Evolutionary conservation across 2,329 filamentous ascomycete genomes (phyloP).

Genomic region (Colletotrichum viniferum): DNA sequence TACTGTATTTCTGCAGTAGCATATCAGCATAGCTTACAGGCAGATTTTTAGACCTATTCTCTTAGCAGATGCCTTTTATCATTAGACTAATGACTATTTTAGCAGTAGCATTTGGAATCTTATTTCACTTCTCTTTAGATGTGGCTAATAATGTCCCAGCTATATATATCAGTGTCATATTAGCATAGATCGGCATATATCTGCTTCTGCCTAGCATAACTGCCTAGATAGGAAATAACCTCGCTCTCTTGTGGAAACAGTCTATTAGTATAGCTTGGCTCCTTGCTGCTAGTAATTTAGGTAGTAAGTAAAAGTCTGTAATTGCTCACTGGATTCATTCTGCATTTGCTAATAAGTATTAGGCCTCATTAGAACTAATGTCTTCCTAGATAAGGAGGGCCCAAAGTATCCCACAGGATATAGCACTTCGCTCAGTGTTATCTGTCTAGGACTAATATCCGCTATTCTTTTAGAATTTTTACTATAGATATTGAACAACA

Average conservation of each 20-base stretch:
- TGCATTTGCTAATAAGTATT: neutral
- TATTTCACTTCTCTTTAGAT: conserved; percentile 36
- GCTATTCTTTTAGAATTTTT: conserved; percentile 25
- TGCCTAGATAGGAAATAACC: conserved; percentile 28
- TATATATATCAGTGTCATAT: conserved; percentile 12
- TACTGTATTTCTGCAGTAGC: conserved; percentile 38
- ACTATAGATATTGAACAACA: conserved; percentile 27
- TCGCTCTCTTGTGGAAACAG: conserved; percentile 26
- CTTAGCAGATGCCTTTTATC: conserved; percentile 44
- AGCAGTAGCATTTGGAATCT: conserved; percentile 33
- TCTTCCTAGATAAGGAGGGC: conserved; percentile 38
- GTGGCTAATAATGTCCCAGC: conserved; percentile 38
- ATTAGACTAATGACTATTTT: conserved; percentile 32
- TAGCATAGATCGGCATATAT: conserved; percentile 29
- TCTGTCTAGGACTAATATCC: conserved; percentile 2
- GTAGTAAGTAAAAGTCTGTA: neutral
- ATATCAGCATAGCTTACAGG: conserved; percentile 31
- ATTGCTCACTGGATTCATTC: neutral
- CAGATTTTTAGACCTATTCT: conserved; percentile 35
- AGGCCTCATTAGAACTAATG: conserved; percentile 42
- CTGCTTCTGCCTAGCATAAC: conserved; percentile 32
- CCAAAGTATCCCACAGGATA: conserved; percentile 42
- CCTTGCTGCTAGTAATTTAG: conserved; percentile 20
- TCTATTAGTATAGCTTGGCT: conserved; percentile 28
- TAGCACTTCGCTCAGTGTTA: conserved; percentile 23